These are phyloP conservation scores for Albatrellus sp. DNA, from an alignment of 1,284 basidiomycete genomes.

Conservation along the genomic window DNA sequence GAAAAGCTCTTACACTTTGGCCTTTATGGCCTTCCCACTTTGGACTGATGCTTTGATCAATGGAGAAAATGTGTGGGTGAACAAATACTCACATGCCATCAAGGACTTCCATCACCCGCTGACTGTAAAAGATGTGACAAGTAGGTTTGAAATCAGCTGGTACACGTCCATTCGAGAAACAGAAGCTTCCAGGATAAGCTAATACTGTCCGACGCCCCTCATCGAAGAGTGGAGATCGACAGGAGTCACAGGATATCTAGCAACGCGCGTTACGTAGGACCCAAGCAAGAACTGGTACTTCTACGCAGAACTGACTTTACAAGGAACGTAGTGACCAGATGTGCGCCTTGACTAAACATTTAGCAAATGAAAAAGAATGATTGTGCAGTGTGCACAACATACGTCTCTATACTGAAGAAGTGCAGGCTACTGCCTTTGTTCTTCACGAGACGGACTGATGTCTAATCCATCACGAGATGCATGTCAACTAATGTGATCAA, in stretches of 20 bases:
- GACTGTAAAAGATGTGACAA: slow-evolving; percentile 21
- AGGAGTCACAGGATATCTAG: slow-evolving; percentile 16
- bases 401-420: slow-evolving; percentile 20
- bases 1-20: slow-evolving; percentile 11
- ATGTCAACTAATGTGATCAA: neutral
- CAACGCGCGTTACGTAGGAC: neutral
- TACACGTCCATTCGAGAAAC: slow-evolving; percentile 17
- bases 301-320: slow-evolving; percentile 15
- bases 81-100: slow-evolving; percentile 15
- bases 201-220: slow-evolving; percentile 22
- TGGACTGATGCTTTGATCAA: slow-evolving; percentile 7
- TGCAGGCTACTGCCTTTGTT: slow-evolving; percentile 18
- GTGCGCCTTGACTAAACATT: slow-evolving; percentile 3
- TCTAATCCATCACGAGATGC: slow-evolving; percentile 10
- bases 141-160: slow-evolving; percentile 20
- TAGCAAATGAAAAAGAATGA: neutral
- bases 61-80: neutral
- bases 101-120: slow-evolving; percentile 20
- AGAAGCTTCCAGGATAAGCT: slow-evolving; percentile 20
- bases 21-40: slow-evolving; percentile 22
- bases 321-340: slow-evolving; percentile 19
- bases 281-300: neutral
- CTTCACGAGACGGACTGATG: slow-evolving; percentile 19
- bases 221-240: slow-evolving; percentile 23
- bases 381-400: neutral